These are phyloP conservation scores for Epithele typhae DNA, from an alignment of 768 basidiomycete genomes.

Conservation along the genomic window DNA sequence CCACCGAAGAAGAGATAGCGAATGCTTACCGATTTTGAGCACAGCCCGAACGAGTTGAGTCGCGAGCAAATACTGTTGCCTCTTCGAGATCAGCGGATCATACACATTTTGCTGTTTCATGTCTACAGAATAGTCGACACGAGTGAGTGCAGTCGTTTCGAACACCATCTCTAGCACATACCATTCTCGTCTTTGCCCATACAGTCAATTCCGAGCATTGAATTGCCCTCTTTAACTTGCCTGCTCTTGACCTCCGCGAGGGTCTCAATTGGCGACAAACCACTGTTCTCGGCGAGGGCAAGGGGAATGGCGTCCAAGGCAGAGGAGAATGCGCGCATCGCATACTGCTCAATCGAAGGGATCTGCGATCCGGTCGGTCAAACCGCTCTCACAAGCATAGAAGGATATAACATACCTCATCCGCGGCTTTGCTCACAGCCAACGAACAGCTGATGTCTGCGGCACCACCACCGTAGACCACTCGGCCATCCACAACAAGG, in stretches of 20 bases:
- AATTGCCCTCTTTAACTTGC: constrained; percentile 83
- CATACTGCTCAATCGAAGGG: constrained; percentile 97
- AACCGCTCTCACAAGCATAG: neutral
- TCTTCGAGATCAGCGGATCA: constrained; percentile 94
- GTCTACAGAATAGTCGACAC: constrained; percentile 53
- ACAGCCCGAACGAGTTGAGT: constrained; percentile 90
- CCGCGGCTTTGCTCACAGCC: constrained; percentile 91
- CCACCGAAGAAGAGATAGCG: constrained; percentile 4
- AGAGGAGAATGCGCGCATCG: constrained; percentile 98
- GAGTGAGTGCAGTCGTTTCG: too few relatives aligned
- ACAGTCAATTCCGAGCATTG: constrained; percentile 92
- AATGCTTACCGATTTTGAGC: constrained; percentile 72
- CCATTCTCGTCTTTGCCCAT: constrained; percentile 82
- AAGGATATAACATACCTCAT: constrained; percentile 54
- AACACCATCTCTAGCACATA: constrained; percentile 28
- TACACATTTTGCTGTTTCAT: constrained; percentile 98
- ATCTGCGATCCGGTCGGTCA: constrained; percentile 46
- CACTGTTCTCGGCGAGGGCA: constrained; percentile 97
- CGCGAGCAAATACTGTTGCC: constrained; percentile 96
- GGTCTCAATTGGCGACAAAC: constrained; percentile 93
- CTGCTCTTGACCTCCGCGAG: constrained; percentile 93
- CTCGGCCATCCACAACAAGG: constrained; percentile 89
- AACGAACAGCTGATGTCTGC: constrained; percentile 95
- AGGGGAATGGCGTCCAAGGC: constrained; percentile 94
- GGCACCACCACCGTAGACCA: constrained; percentile 97